A percentile compares a stretch with the other conserved stretches of the same genome.
Conservation (phyloP, 1,284 basidiomycete species). For the Stygiomarasmius scandens region DNA sequence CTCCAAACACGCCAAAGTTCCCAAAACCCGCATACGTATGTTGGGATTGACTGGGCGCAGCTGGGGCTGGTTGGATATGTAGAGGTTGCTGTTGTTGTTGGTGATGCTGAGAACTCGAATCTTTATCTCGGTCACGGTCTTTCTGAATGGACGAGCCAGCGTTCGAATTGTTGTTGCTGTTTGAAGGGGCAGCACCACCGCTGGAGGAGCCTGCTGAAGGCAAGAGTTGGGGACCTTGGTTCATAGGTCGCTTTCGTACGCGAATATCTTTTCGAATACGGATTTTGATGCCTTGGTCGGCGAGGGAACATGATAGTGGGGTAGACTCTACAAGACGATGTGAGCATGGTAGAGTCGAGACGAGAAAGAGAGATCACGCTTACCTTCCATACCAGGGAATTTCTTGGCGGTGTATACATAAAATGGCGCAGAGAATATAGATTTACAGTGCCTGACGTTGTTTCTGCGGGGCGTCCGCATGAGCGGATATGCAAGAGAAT, state of each 20-base stretch:
- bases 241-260: conserved; percentile 66
- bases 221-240: too few species aligned
- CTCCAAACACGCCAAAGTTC: not conserved
- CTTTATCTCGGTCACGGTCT: not conserved
- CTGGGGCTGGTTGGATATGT: not conserved
- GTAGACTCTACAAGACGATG: too few species aligned
- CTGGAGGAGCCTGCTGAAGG: too few species aligned
- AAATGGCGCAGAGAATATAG: conserved; percentile 83
- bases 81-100: not conserved
- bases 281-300: conserved; percentile 93
- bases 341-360: too few species aligned
- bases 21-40: not conserved
- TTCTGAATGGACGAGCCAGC: too few species aligned
- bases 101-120: not conserved
- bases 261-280: conserved; percentile 89
- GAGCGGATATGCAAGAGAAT: conserved; percentile 7
- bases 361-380: conserved; percentile 24
- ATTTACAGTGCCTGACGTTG: conserved; percentile 86
- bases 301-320: conserved; percentile 83
- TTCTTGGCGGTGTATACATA: conserved; percentile 94
- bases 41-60: not conserved
- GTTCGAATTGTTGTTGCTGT: too few species aligned
- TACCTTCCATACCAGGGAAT: conserved; percentile 92
- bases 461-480: conserved; percentile 41
- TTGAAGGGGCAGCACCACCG: too few species aligned